Conservation (phyloP, 495 filamentous ascomycete genomes). For the Penicillium pulvis region DNA sequence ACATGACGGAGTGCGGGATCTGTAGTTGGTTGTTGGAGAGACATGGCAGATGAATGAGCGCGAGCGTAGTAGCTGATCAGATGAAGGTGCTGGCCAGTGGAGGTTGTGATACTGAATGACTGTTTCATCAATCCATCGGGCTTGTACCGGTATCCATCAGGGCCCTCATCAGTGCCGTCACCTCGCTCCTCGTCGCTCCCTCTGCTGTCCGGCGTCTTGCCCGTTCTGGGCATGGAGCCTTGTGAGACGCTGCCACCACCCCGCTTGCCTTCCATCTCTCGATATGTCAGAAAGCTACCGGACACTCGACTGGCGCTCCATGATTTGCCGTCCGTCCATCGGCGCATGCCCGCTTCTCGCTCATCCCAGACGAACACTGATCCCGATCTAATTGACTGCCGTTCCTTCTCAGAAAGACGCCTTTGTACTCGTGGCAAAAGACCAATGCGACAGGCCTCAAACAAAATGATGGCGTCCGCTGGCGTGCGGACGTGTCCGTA, state of each 20-base stretch:
- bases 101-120: slow-evolving; percentile 97
- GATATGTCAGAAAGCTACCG: slow-evolving; percentile 94
- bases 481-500: slow-evolving; percentile 90
- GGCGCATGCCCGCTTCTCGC: slow-evolving; percentile 94
- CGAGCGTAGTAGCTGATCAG: slow-evolving; percentile 96
- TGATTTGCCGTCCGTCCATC: slow-evolving; percentile 98
- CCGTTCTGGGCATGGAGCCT: slow-evolving; percentile 54
- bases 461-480: slow-evolving; percentile 92
- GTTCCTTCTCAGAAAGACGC: slow-evolving; percentile 93
- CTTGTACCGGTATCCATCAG: slow-evolving; percentile 96
- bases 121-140: slow-evolving; percentile 98
- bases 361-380: slow-evolving; percentile 99
- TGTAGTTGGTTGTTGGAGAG: slow-evolving; percentile 73
- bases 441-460: slow-evolving; percentile 92
- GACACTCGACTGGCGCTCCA: slow-evolving; percentile 98
- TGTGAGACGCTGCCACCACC: slow-evolving; percentile 62
- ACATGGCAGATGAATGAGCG: slow-evolving; percentile 63
- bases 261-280: slow-evolving; percentile 98
- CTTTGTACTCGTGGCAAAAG: slow-evolving; percentile 90
- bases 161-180: slow-evolving; percentile 75
- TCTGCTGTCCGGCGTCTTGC: slow-evolving; percentile 81
- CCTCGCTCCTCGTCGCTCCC: slow-evolving; percentile 78
- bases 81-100: slow-evolving; percentile 86
- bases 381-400: slow-evolving; percentile 89
- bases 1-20: slow-evolving; percentile 84